Evolutionary conservation across 2,329 filamentous ascomycete genomes (phyloP).

Genomic region (Madurella fahalii): DNA sequence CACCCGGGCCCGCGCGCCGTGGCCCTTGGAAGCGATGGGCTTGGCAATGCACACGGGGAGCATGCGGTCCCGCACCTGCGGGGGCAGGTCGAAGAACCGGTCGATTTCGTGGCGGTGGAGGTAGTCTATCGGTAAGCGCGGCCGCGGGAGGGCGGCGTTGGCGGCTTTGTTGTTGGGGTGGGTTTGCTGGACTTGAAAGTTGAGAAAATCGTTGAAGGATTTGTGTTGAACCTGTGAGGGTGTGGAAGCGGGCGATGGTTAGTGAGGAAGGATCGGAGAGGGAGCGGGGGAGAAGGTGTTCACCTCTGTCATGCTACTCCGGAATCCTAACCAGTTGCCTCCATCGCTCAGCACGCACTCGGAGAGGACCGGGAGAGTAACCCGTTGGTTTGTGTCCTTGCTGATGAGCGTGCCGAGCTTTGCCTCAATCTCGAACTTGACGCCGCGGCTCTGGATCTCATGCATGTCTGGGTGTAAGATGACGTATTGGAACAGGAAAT

Average conservation of each 20-base stretch:
- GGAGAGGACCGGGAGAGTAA: conserved; percentile 62
- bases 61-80: conserved; percentile 47
- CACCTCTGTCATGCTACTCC: conserved; percentile 88
- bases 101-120: conserved; percentile 79
- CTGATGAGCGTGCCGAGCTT: conserved; percentile 83
- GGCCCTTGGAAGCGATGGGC: conserved; percentile 51
- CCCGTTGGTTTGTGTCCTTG: conserved; percentile 64
- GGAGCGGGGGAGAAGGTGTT: conserved; percentile 28
- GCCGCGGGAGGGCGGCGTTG: conserved; percentile 35
- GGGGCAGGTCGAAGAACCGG: conserved; percentile 73
- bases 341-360: conserved; percentile 65
- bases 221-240: conserved; percentile 67
- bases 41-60: conserved; percentile 62
- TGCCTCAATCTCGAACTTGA: conserved; percentile 88
- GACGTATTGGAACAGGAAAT: conserved; percentile 73
- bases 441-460: conserved; percentile 59
- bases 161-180: conserved; percentile 48
- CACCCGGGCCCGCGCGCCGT: conserved; percentile 63
- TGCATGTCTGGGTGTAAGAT: conserved; percentile 62
- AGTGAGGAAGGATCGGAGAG: background rate
- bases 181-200: conserved; percentile 59
- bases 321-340: conserved; percentile 60
- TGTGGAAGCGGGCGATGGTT: background rate
- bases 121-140: conserved; percentile 68
- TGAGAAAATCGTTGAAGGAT: conserved; percentile 79